Evolutionary conservation across 2,329 filamentous ascomycete species (phyloP).

Genomic region (Ustulina deusta): DNA sequence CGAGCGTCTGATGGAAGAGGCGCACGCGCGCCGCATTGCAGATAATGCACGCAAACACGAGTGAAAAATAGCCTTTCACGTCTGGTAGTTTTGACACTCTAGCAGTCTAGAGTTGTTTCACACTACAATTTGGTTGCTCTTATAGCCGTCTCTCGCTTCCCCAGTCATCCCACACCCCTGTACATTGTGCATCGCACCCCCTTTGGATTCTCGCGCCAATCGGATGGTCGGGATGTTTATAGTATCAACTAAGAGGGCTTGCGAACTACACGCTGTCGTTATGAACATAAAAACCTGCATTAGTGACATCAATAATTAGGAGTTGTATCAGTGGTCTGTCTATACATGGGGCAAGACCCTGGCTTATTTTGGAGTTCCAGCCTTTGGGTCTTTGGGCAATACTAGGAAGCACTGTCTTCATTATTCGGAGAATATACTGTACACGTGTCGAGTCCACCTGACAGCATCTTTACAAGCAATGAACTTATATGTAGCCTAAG

Average conservation of each 20-base stretch:
- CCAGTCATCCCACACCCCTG: neutral
- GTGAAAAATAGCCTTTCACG: constrained; percentile 8
- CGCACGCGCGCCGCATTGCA: constrained; percentile 44
- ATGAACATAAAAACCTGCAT: neutral
- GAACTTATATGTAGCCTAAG: constrained; percentile 1
- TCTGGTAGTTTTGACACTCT: constrained; percentile 11
- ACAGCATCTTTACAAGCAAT: neutral
- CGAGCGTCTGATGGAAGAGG: constrained; percentile 62
- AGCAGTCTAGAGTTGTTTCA: constrained; percentile 1
- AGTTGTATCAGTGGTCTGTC: neutral
- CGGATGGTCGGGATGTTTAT: neutral
- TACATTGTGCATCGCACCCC: too few relatives aligned
- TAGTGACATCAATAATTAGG: neutral
- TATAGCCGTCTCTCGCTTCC: neutral
- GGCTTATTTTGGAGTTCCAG: neutral
- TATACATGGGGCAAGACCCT: neutral
- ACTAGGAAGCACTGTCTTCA: constrained; percentile 6
- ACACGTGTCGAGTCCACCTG: constrained; percentile 7
- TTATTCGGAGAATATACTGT: neutral
- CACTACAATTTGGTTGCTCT: neutral
- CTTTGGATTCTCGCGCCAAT: neutral
- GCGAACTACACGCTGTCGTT: neutral
- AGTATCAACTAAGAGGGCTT: neutral
- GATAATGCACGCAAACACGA: constrained; percentile 22
- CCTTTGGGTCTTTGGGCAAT: neutral